These are phyloP conservation scores for Ophiocordyceps camponoti-floridani DNA, from an alignment of 2,329 filamentous ascomycete species.

Conservation along the genomic window DNA sequence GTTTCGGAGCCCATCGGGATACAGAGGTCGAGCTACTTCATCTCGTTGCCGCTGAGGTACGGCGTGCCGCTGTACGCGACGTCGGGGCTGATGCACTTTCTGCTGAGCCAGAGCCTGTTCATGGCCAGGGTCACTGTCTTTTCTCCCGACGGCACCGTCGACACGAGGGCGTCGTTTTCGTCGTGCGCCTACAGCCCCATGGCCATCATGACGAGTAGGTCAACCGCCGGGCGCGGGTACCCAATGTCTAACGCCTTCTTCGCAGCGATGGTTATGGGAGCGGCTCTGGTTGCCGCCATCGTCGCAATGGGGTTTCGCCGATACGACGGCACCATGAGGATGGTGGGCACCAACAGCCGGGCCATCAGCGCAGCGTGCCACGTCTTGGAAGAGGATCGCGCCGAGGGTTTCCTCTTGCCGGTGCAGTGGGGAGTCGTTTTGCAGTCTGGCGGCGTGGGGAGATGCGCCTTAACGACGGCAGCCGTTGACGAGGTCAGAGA, in stretches of 20 bases:
- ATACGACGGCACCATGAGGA: neutral
- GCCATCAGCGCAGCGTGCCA: neutral
- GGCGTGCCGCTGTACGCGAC: neutral
- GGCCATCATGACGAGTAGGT: neutral
- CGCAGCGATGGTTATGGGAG: neutral
- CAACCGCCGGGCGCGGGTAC: neutral
- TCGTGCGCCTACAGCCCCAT: neutral
- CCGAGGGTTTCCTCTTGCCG: neutral
- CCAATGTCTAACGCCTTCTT: neutral
- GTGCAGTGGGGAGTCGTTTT: neutral
- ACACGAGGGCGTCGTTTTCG: neutral
- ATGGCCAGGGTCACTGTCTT: neutral
- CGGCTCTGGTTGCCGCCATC: neutral
- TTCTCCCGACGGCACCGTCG: neutral
- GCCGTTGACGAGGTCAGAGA: neutral
- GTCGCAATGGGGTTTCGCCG: neutral
- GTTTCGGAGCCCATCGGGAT: neutral
- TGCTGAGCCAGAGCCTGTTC: neutral
- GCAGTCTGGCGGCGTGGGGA: neutral
- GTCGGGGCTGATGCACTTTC: neutral
- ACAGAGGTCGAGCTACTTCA: neutral
- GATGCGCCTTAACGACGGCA: neutral
- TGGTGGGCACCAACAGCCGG: neutral
- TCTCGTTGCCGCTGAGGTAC: neutral
- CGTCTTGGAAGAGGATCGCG: neutral